Evolutionary conservation across 2,329 filamentous ascomycete genomes (phyloP), one percentile per base, ranked within the genome.

Genomic region (Epichloe festucae): DNA sequence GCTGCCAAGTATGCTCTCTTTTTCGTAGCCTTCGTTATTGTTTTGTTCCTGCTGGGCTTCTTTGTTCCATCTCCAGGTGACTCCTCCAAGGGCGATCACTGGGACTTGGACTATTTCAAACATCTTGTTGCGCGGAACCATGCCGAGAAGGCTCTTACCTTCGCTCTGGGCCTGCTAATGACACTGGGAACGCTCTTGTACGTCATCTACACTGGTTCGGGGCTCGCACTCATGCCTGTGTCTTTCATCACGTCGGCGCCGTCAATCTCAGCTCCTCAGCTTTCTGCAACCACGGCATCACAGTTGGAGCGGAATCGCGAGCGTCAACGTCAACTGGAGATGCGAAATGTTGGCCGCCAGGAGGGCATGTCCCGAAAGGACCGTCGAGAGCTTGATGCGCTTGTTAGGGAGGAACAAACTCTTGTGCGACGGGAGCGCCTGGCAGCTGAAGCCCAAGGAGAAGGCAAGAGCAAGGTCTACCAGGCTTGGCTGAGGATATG

Each of bases 161-260:
- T 98, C 69, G 83, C 83, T 2, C 73, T 96, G 21, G 93, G 93
- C 0, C 73, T 96, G n/a, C 75, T 98, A 42, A 85, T 95, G 50
- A 89, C 87, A 0, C 71, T 96, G 34, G 93, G 93, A 4, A 90
- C 89, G 0, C 67, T 95, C 15, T 75, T 96, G 2, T 97, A 95
- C 66, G 77, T 88, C 47, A 66, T 96, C 45, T 97, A 98, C 66
- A 96, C 91, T 1, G 87, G 87, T 4, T 79, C 87, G 11, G 93
- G 93, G 1, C 77, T 98, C 53, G 93, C 93, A 2, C 76, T 97
- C 17, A 78, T 97, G 17, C 93, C 93, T 1, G 79, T 96, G 21
- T 85, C 87, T 8, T 81, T 96, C 64, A 95, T 98, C 74, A 95
- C 94, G 69, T 89, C 88, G 14, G 87, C 89, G 0, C 90, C 91